These are phyloP conservation scores for Raffaelea deltoideospora DNA, from an alignment of 2,329 filamentous ascomycete genomes.

Conservation along the genomic window DNA sequence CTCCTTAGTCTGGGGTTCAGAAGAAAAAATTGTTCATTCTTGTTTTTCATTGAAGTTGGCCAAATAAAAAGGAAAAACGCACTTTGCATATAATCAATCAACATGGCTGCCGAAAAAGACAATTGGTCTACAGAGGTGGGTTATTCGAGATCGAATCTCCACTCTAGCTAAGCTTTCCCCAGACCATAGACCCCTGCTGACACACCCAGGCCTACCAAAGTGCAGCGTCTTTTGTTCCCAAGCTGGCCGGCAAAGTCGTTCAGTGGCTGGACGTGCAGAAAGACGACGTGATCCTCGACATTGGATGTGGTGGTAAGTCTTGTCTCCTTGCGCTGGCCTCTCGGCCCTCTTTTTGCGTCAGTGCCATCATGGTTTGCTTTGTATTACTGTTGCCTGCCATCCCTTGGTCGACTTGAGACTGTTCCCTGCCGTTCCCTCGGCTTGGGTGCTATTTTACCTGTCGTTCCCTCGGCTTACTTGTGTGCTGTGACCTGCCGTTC, in stretches of 20 bases:
- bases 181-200: not conserved
- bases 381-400: too few relatives aligned
- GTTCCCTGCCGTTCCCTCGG: too few relatives aligned
- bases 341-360: too few relatives aligned
- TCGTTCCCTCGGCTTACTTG: too few relatives aligned
- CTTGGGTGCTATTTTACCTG: too few relatives aligned
- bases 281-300: conserved; percentile 43
- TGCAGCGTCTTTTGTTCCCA: conserved; percentile 48
- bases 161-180: not conserved
- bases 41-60: too few relatives aligned
- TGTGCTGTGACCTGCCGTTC: too few relatives aligned
- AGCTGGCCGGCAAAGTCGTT: conserved; percentile 41
- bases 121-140: conserved; percentile 25
- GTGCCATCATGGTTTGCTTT: too few relatives aligned
- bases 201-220: conserved; percentile 37
- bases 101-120: conserved; percentile 15
- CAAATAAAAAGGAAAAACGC: not conserved
- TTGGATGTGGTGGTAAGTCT: conserved; percentile 45
- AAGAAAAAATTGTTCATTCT: too few relatives aligned
- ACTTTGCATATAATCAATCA: too few relatives aligned
- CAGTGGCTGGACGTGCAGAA: conserved; percentile 42
- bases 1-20: too few relatives aligned
- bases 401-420: too few relatives aligned
- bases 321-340: not conserved
- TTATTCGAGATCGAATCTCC: not conserved